Conservation (phyloP, 2,329 filamentous ascomycete genomes). For the Myriosclerotinia curreyana region DNA sequence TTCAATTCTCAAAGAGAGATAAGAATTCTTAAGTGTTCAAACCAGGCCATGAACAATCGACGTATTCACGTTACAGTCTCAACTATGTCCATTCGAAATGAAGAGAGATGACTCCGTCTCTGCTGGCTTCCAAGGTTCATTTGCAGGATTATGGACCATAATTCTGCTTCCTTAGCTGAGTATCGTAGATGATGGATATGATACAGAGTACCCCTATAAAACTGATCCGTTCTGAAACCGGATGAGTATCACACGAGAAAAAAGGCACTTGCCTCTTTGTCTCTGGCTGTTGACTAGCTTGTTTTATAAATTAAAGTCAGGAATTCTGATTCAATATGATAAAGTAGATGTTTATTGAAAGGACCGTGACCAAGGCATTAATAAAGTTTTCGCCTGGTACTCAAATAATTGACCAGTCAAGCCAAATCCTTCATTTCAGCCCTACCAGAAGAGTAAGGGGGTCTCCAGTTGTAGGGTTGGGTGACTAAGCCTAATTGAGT, state of each 20-base stretch:
- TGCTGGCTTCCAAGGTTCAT: not conserved
- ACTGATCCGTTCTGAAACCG: slow-evolving; percentile 5
- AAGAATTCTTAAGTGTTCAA: not conserved
- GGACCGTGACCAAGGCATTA: not conserved
- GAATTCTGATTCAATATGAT: not conserved
- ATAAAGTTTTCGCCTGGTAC: not conserved
- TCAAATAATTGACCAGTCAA: not conserved
- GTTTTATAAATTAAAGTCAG: not conserved
- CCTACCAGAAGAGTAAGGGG: slow-evolving; percentile 1
- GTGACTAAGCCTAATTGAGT: too few species aligned
- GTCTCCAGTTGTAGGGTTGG: not conserved
- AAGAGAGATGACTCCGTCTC: not conserved
- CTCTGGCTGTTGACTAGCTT: slow-evolving; percentile 5
- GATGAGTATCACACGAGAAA: slow-evolving; percentile 7
- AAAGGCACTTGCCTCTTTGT: slow-evolving; percentile 2
- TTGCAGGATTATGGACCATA: slow-evolving; percentile 1
- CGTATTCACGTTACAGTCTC: slow-evolving; percentile 3
- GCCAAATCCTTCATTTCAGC: not conserved
- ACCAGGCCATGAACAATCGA: not conserved
- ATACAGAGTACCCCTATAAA: not conserved
- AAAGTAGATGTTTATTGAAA: not conserved
- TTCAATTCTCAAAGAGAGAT: not conserved
- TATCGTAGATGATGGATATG: not conserved
- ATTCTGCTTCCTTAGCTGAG: not conserved
- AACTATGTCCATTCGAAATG: not conserved